Percentiles rank a stretch among this genome's conserved stretches.
Evolutionary conservation across 331 rosid species (phyloP).

Genomic region (Spiraea crenata): DNA sequence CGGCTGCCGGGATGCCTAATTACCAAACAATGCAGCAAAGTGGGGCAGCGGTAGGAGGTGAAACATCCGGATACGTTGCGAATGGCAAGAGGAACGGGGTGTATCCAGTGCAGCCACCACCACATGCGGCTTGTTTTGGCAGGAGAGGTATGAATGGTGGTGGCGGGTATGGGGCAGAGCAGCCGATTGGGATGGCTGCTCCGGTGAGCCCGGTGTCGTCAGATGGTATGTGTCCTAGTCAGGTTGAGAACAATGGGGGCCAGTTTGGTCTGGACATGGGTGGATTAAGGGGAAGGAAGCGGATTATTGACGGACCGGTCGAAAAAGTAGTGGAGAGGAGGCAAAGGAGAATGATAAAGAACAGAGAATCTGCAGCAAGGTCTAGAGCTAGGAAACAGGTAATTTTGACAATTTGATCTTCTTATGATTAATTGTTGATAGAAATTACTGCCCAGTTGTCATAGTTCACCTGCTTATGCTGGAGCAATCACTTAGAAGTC

Average conservation of each 20-base stretch:
- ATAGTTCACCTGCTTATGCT: background rate
- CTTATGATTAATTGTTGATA: background rate
- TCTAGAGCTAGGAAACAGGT: slow-evolving; percentile 99
- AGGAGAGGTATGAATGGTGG: slow-evolving; percentile 61
- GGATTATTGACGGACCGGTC: slow-evolving; percentile 71
- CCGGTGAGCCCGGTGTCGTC: slow-evolving; percentile 68
- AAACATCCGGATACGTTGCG: slow-evolving; percentile 43
- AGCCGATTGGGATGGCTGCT: slow-evolving; percentile 37
- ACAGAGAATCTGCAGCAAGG: slow-evolving; percentile 93
- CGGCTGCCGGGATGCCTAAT: slow-evolving; percentile 10
- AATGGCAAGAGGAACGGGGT: slow-evolving; percentile 45
- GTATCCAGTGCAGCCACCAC: slow-evolving; percentile 17
- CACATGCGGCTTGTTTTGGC: slow-evolving; percentile 45
- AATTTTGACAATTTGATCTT: too few species aligned
- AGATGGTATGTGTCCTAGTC: slow-evolving; percentile 49
- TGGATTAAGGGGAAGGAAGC: slow-evolving; percentile 66
- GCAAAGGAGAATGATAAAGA: slow-evolving; percentile 97
- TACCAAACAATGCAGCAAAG: slow-evolving; percentile 38
- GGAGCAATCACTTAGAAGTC: too few species aligned
- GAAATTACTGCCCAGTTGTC: background rate
- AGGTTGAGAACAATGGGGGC: slow-evolving; percentile 40
- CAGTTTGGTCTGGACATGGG: slow-evolving; percentile 63
- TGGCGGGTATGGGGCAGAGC: slow-evolving; percentile 43
- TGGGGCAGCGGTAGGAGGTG: slow-evolving; percentile 32
- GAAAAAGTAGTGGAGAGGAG: slow-evolving; percentile 93